Evolutionary conservation across 208 protist species (phyloP), one percentile per base, ranked within the genome.

Genomic region (Trypanosomatidae sp.): DNA sequence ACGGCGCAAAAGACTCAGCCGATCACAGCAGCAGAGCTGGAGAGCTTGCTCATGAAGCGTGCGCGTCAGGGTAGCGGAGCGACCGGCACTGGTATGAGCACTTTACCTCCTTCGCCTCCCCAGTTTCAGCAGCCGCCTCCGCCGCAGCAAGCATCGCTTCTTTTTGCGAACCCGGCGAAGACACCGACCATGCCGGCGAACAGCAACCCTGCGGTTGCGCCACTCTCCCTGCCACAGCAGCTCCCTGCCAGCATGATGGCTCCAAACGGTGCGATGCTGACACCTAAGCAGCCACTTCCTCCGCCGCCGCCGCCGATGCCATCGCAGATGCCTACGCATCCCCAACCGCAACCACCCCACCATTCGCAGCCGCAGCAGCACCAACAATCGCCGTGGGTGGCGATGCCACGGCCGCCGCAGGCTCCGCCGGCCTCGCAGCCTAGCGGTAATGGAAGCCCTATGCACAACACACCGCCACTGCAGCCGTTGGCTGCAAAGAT

Each of bases 1-100:
- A 3, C 49, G 15, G 43, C 69, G 19, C 46, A 67, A 1, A 81
- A 75, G 77, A 64, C 49, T 46, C 69, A 62, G 28, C 60, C 76
- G 7, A 89, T 95, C 60, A 69, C 91, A 17, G 90, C 80, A 39
- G 58, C 87, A 39, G 77, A 91, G 28, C 66, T 95, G 15, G 90
- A 95, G 70, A 74, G 10, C 55, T 79, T 88, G 73, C 70, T 95
- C 25, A 78, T 74, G 76, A 69, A 84, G 76, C 82, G 85, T 39
- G 79, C 79, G 4, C 80, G 77, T 13, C 79, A 84, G 65, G 79
- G 69, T 6, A 50, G 62, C 22, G 62, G 36, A 13, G 19, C 19
- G 49, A 52, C 43, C 28, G n/a, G 36, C 58, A 53, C 13, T 22
- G 65, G 58, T 0, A 46, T 56, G 46, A 47, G 41, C 55, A 62